Evolutionary conservation across 2,329 filamentous ascomycete species (phyloP).

Genomic region (Fusarium globosum): DNA sequence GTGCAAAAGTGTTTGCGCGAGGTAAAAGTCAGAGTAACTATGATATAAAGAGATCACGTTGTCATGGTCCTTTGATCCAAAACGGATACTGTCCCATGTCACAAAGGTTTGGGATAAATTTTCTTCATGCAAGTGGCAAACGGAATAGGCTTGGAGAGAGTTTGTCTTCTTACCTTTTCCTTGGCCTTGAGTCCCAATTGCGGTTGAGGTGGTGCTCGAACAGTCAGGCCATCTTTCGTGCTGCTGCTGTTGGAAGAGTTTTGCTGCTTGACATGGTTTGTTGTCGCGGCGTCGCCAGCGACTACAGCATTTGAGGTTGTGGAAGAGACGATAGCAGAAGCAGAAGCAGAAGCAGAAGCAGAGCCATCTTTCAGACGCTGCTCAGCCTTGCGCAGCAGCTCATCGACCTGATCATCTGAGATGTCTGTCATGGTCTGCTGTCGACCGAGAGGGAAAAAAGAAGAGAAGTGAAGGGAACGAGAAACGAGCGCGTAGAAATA

Average conservation of each 20-base stretch:
- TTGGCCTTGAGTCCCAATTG: slow-evolving; percentile 34
- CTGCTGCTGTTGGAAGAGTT: slow-evolving; percentile 33
- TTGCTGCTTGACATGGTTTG: slow-evolving; percentile 29
- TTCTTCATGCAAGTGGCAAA: slow-evolving; percentile 53
- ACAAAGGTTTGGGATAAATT: slow-evolving; percentile 49
- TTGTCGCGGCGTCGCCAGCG: slow-evolving; percentile 26
- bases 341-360: slow-evolving; percentile 23
- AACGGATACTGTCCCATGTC: slow-evolving; percentile 55
- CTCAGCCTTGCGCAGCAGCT: slow-evolving; percentile 49
- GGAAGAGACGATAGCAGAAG: slow-evolving; percentile 19
- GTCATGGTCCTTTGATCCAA: slow-evolving; percentile 66
- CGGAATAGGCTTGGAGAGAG: not conserved
- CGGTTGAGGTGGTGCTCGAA: slow-evolving; percentile 42
- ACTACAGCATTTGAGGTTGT: slow-evolving; percentile 27
- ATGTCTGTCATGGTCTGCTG: slow-evolving; percentile 47
- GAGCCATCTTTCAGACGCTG: slow-evolving; percentile 46
- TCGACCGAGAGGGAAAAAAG: slow-evolving; percentile 36
- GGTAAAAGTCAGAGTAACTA: slow-evolving; percentile 77
- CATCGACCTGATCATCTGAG: slow-evolving; percentile 46
- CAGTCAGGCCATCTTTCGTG: slow-evolving; percentile 42
- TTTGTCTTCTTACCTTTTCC: slow-evolving; percentile 45
- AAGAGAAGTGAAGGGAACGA: slow-evolving; percentile 12
- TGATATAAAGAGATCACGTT: slow-evolving; percentile 67
- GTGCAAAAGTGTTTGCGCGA: slow-evolving; percentile 17
- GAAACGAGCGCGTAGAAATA: slow-evolving; percentile 38